Evolutionary conservation across 306 rosid genomes (phyloP), one percentile per base, ranked within the genome.

Genomic region (Ceratonia siliqua): DNA sequence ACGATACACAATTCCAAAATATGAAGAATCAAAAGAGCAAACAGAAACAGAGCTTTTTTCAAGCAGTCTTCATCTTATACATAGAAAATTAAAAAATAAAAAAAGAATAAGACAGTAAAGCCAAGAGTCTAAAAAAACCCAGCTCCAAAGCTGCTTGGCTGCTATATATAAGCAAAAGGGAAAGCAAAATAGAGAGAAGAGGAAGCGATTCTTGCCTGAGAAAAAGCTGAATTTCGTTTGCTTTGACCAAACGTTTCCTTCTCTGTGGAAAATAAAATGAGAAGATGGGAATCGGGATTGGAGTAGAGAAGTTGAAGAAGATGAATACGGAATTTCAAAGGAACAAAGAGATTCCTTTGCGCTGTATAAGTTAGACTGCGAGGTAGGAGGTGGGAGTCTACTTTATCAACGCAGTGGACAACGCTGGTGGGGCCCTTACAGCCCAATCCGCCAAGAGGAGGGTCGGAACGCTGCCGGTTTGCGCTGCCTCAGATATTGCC

Each of bases 161-260:
- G 36, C 15, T 58, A 0, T 21, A 9, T 4, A 32, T 6, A 17
- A 9, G 17, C 27, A 38, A 48, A 50, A 42, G 56, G 20, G 27
- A 3, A 25, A 63, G 17, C 27, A 39, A 17, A 28, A 45, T 5
- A 58, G 45, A 38, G 25, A 64, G 56, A 33, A 57, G 65, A 45
- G n/a, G 46, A 7, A 55, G 9, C 22, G 59, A 76, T 17, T 66
- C 78, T 82, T 88, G 62, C 96, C 93, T 85, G 83, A 74, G 63
- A 68, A 50, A 20, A 81, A 80, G 65, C 27, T 46, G 79, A 38
- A 45, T 56, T 65, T 54, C 73, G 76, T 82, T 55, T 30, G 81
- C 68, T 59, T 73, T 79, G 5, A 77, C 64, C 57, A 74, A 83
- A 48, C 67, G 80, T 52, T 62, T 55, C 18, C 5, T 53, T 5